phyloP scores from a whole-genome alignment of 345 rosid species.

The Camelina hispida region DNA sequence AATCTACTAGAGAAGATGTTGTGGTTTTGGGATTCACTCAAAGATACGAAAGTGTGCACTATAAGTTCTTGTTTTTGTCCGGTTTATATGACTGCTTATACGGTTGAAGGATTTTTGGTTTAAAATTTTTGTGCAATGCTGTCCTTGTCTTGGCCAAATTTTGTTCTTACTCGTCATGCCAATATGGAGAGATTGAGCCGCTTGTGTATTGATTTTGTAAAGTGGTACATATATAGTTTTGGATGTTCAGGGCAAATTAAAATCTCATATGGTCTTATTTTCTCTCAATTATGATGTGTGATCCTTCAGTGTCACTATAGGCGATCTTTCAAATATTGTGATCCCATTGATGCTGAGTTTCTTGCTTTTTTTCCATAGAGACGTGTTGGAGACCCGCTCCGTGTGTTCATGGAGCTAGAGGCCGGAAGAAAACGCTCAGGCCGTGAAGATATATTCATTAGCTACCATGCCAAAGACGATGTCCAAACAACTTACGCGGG shows the following conservation, averaged over 20 bases:
- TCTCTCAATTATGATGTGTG: not conserved
- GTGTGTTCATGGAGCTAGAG: conserved; percentile 95
- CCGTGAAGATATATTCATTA: conserved; percentile 77
- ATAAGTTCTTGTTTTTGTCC: not conserved
- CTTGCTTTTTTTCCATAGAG: conserved; percentile 53
- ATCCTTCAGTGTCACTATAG: not conserved
- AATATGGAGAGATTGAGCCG: not conserved
- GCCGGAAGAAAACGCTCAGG: conserved; percentile 88
- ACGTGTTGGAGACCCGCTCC: conserved; percentile 78
- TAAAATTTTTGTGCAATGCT: not conserved
- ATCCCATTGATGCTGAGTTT: conserved; percentile 10
- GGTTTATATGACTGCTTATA: not conserved
- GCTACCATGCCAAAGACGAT: conserved; percentile 91
- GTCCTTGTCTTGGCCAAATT: conserved; percentile 16
- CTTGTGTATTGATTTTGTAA: conserved; percentile 8
- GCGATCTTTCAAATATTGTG: not conserved
- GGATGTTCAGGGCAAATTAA: not conserved
- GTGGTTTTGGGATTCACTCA: conserved; percentile 1
- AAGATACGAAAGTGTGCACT: not conserved
- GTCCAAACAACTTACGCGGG: conserved; percentile 92
- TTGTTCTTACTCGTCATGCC: no score
- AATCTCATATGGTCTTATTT: not conserved
- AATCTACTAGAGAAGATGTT: not conserved
- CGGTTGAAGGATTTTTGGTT: not conserved
- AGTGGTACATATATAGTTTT: not conserved